Evolutionary conservation across 495 filamentous ascomycete species (phyloP), one percentile per base, ranked within the genome.

Genomic region (Ramalina peruviana): DNA sequence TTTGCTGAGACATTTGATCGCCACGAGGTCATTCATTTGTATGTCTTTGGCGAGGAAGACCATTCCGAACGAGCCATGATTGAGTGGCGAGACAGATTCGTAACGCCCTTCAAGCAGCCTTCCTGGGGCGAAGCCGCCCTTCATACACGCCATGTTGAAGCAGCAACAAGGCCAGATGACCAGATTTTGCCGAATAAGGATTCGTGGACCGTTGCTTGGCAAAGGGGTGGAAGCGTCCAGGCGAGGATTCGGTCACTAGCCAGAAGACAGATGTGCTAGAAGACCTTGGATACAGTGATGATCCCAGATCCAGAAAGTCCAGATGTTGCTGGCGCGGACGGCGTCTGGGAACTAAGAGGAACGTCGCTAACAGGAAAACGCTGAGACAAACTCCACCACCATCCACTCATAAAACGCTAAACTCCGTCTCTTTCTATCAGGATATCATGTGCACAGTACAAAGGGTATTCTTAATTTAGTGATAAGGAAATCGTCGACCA

Each of bases 61-160:
- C 84, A 94, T 88, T 55, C 92, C 92, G 62, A 96, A 98, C 21
- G 92, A 98, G 58, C 92, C 92, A 75, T 96, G 86, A 62, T 98
- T 97, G 69, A 98, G 85, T 37, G 89, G 88, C 58, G 88, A 85
- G 60, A 95, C 71, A 38, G 87, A 90, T 65, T 83, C 76, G 65
- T 92, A 98, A 50, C 93, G 88, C 55, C 83, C 85, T 65, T 84
- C 81, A 65, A 92, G 72, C 50, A 92, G 58, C 61, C 80, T 74
- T 47, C 83, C 85, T 65, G 80, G 68, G 50, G 76, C 69, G 63
- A 92, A 90, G 52, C 72, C 73, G 66, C 83, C 76, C 62, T 78
- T 80, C 64, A 88, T 72, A 72, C 81, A 89, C 63, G 87, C 85
- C 85, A 92, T 88, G 67, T 60, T 65, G 50, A 36, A 46, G 40